phyloP scores from a whole-genome alignment of 257 asterid genomes.

The Solanum etuberosum region DNA sequence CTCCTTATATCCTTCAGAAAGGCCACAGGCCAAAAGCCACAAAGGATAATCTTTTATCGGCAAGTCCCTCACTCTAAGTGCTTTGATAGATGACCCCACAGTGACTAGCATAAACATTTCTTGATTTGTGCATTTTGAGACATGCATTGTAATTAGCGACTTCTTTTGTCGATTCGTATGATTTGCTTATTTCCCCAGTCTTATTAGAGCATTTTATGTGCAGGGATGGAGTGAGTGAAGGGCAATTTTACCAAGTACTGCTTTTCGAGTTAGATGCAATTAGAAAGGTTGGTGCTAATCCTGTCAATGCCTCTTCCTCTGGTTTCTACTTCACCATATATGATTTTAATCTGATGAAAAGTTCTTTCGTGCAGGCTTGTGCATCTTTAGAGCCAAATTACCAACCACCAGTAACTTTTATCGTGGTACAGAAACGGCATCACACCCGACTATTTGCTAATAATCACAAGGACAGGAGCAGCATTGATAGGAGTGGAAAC shows the following conservation, averaged over 20 bases:
- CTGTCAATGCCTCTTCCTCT: not conserved
- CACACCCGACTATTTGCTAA: conserved; percentile 87
- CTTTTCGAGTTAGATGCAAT: conserved; percentile 93
- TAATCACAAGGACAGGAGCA: conserved; percentile 79
- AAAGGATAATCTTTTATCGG: conserved; percentile 95
- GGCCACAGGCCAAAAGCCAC: conserved; percentile 98
- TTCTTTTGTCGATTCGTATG: not conserved
- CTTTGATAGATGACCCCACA: not conserved
- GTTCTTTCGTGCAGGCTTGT: conserved; percentile 52
- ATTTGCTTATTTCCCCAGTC: not conserved
- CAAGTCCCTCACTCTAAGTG: not conserved
- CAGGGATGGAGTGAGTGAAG: conserved; percentile 99
- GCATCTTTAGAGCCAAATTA: conserved; percentile 94
- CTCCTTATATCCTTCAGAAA: conserved; percentile 91
- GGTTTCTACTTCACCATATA: not conserved
- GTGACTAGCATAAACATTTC: not conserved
- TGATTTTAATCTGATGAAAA: not conserved
- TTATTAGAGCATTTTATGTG: not conserved
- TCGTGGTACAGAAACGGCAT: conserved; percentile 91
- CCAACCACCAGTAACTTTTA: conserved; percentile 95
- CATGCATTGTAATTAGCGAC: not conserved
- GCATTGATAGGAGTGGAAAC: conserved; percentile 90
- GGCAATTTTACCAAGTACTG: conserved; percentile 89
- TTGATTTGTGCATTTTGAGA: not conserved
- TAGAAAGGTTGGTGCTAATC: conserved; percentile 47